Evolutionary conservation across 768 basidiomycete species (phyloP).

Genomic region (Imleria badia): DNA sequence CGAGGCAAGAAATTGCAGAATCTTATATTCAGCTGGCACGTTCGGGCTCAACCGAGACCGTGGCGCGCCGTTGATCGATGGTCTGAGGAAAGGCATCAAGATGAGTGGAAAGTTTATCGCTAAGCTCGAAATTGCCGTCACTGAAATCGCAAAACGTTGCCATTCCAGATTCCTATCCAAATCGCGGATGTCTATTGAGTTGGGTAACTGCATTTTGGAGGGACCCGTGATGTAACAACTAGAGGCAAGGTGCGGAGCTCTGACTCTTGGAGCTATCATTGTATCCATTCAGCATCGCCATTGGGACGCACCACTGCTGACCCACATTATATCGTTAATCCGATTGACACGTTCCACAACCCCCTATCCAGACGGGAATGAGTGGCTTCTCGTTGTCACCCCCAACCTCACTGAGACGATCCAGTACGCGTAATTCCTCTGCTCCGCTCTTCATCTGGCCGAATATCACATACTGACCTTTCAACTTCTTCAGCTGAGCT

Average conservation of each 20-base stretch:
- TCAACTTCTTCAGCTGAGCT: slow-evolving; percentile 42
- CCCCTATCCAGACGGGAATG: slow-evolving; percentile 44
- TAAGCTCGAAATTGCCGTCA: neutral
- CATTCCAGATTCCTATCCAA: neutral
- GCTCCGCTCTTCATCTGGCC: slow-evolving; percentile 37
- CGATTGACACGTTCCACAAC: slow-evolving; percentile 31
- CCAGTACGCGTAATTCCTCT: slow-evolving; percentile 34
- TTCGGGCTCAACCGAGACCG: neutral
- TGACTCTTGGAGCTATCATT: neutral
- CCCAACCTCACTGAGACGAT: slow-evolving; percentile 34
- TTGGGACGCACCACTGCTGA: neutral
- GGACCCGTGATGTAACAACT: slow-evolving; percentile 3
- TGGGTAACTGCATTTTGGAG: neutral
- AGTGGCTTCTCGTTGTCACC: slow-evolving; percentile 36
- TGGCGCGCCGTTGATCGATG: neutral
- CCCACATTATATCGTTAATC: neutral
- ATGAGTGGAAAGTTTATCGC: neutral
- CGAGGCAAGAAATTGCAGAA: neutral
- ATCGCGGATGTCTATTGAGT: neutral
- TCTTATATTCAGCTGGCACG: neutral
- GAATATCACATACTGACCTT: slow-evolving; percentile 50
- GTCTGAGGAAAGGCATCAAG: neutral
- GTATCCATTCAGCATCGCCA: neutral
- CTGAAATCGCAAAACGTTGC: neutral
- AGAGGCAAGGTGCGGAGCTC: neutral